Evolutionary conservation across 2,329 filamentous ascomycete genomes (phyloP).

Genomic region (Phialophora verrucosa): DNA sequence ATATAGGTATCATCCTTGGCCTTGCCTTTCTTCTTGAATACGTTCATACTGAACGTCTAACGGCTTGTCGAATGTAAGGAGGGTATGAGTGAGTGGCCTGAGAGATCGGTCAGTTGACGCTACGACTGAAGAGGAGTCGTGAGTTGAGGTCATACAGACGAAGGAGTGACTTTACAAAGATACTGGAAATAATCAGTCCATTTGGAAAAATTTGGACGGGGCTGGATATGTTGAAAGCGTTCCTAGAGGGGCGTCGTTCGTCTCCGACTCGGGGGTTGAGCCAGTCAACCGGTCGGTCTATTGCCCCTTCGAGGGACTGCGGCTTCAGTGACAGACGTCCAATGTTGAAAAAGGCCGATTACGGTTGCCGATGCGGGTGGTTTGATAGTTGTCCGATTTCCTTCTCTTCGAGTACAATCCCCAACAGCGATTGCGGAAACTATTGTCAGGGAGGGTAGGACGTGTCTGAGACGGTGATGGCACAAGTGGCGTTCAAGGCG

Average conservation of each 20-base stretch:
- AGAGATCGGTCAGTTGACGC: background rate
- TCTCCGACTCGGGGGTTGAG: slow-evolving; percentile 13
- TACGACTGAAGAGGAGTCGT: background rate
- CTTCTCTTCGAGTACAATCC: slow-evolving; percentile 21
- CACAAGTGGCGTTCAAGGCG: slow-evolving; percentile 6
- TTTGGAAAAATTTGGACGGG: slow-evolving; percentile 14
- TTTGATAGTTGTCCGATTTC: slow-evolving; percentile 4
- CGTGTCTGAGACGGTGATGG: slow-evolving; percentile 24
- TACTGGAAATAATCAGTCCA: slow-evolving; percentile 24
- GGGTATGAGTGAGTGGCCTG: slow-evolving; percentile 14
- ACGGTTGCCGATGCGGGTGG: background rate
- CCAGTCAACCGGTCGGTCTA: slow-evolving; percentile 22
- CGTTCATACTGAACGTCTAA: slow-evolving; percentile 32
- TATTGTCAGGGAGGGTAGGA: slow-evolving; percentile 9
- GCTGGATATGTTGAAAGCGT: background rate
- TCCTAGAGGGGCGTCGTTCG: background rate
- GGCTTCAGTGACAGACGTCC: background rate
- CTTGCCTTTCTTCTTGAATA: slow-evolving; percentile 39
- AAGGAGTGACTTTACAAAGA: slow-evolving; percentile 27
- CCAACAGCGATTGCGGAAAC: slow-evolving; percentile 5
- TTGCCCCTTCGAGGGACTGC: slow-evolving; percentile 8
- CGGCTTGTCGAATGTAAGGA: slow-evolving; percentile 18
- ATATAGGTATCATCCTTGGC: slow-evolving; percentile 38
- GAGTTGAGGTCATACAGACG: slow-evolving; percentile 5
- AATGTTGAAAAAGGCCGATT: background rate